phyloP scores from a whole-genome alignment of 495 filamentous ascomycete genomes.

The Apodospora peruviana region DNA sequence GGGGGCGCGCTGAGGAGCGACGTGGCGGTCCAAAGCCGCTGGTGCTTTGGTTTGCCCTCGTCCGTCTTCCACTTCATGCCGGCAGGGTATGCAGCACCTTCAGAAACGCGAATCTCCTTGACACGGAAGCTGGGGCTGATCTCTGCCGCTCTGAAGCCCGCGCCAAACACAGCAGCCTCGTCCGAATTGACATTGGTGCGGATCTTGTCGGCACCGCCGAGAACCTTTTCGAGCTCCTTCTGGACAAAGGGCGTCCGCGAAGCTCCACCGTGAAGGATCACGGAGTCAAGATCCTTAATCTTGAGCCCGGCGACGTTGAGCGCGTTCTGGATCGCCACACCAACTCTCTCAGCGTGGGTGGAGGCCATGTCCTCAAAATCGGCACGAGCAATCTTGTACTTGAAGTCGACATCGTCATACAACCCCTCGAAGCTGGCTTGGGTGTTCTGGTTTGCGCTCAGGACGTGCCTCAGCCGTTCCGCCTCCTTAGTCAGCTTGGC shows the following conservation, averaged over 20 bases:
- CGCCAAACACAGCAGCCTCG: conserved; percentile 94
- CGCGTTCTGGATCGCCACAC: conserved; percentile 64
- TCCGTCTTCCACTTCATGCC: conserved; percentile 67
- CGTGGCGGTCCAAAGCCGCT: conserved; percentile 70
- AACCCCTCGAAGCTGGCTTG: conserved; percentile 76
- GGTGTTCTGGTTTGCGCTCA: conserved; percentile 89
- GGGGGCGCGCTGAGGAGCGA: conserved; percentile 67
- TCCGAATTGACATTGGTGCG: conserved; percentile 94
- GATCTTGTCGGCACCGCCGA: conserved; percentile 69
- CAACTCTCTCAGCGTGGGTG: conserved; percentile 61
- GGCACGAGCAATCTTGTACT: conserved; percentile 77
- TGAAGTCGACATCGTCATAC: conserved; percentile 88
- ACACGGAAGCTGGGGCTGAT: conserved; percentile 92
- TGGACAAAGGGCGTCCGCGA: conserved; percentile 93
- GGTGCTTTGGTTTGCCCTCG: conserved; percentile 55
- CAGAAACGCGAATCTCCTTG: conserved; percentile 83
- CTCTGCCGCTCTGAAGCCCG: conserved; percentile 87
- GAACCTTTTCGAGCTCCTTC: conserved; percentile 72
- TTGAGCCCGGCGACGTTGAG: conserved; percentile 65
- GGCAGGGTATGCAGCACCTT: conserved; percentile 66
- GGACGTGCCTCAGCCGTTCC: conserved; percentile 77
- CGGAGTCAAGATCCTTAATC: conserved; percentile 73
- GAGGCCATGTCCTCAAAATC: conserved; percentile 80
- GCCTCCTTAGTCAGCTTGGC: conserved; percentile 89
- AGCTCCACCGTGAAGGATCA: conserved; percentile 90